Evolutionary conservation across 371 early-diverging fungal species (phyloP), one percentile per base, ranked within the genome.

Genomic region (Mucor lusitanicus): DNA sequence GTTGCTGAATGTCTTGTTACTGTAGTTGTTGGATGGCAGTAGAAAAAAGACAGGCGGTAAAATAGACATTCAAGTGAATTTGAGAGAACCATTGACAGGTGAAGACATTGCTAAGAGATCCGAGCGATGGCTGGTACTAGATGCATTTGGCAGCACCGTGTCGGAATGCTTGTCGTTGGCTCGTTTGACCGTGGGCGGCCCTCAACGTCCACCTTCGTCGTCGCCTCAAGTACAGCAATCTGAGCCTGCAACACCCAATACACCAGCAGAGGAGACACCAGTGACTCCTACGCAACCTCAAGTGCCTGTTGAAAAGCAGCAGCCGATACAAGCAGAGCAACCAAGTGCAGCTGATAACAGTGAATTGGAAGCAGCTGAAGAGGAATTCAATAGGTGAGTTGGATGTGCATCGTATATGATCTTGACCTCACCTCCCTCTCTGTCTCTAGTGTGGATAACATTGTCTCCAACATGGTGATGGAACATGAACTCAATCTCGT

Each of bases 391-490:
- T 42, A 78, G 57, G 82, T 84, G 74, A 64, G 4, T 25, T n/a
- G 8, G 6, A 13, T 23, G 2, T 9, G 19, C 15, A 37, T 40
- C 11, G 27, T 3, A 25, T 21, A 42, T 27, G 23, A 48, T 46
- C 6, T 7, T 25, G 23, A 25, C 21, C 6, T 21, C 42, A 37
- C 2, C 30, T 2, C 30, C n/a, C n/a, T n/a, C n/a, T n/a, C 28
- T 1, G 37, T 27, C 48, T 42, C 19, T 65, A 92, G 92, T 68
- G 87, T 91, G 23, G 95, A 94, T 42, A 64, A 64, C 53, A 78
- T 94, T 63, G 87, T 88, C 3, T 94, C 94, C 3, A 94, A 92
- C 67, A 83, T 83, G 75, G 94, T 95, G 0, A 72, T 95, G 19
- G 93, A 94, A 65, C 71, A 80, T n/a, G 95, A 95, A 72, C 77